Evolutionary conservation across 1,284 basidiomycete genomes (phyloP).

Genomic region (Sporisorium sorghi): DNA sequence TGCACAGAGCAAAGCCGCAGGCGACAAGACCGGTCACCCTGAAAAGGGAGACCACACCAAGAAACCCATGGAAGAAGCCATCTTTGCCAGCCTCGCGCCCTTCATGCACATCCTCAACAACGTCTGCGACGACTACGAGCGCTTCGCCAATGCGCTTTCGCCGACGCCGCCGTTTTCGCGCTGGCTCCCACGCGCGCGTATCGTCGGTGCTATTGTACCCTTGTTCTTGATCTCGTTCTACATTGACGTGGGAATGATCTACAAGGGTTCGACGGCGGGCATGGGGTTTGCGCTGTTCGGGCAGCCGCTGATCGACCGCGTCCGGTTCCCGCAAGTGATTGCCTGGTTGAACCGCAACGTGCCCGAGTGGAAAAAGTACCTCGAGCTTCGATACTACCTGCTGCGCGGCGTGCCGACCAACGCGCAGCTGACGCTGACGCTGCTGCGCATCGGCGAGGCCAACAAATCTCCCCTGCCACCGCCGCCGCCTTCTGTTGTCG

Average conservation of each 20-base stretch:
- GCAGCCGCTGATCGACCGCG: conserved; percentile 72
- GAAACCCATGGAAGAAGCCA: conserved; percentile 61
- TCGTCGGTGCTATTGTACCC: conserved; percentile 68
- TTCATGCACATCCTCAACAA: conserved; percentile 74
- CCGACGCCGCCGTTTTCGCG: conserved; percentile 70
- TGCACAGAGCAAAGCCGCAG: conserved; percentile 68
- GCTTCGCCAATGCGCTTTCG: conserved; percentile 70
- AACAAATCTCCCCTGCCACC: conserved; percentile 72
- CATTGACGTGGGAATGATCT: conserved; percentile 71
- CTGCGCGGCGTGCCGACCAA: conserved; percentile 74
- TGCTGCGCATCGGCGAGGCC: conserved; percentile 73
- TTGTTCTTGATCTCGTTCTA: conserved; percentile 70
- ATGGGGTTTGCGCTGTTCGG: conserved; percentile 74
- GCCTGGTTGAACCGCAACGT: conserved; percentile 71
- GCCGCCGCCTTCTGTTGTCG: conserved; percentile 68
- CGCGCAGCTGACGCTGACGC: conserved; percentile 74
- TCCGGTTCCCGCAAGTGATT: conserved; percentile 55
- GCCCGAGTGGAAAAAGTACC: conserved; percentile 72
- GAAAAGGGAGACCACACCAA: conserved; percentile 68
- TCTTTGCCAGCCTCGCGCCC: conserved; percentile 69
- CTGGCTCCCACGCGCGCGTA: conserved; percentile 60
- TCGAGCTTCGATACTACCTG: conserved; percentile 68
- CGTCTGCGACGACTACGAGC: conserved; percentile 68
- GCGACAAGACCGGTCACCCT: conserved; percentile 52
- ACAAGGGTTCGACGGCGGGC: conserved; percentile 71